These are phyloP conservation scores for Dittrichia graveolens DNA, from an alignment of 129 eudicot species.

Conservation along the genomic window DNA sequence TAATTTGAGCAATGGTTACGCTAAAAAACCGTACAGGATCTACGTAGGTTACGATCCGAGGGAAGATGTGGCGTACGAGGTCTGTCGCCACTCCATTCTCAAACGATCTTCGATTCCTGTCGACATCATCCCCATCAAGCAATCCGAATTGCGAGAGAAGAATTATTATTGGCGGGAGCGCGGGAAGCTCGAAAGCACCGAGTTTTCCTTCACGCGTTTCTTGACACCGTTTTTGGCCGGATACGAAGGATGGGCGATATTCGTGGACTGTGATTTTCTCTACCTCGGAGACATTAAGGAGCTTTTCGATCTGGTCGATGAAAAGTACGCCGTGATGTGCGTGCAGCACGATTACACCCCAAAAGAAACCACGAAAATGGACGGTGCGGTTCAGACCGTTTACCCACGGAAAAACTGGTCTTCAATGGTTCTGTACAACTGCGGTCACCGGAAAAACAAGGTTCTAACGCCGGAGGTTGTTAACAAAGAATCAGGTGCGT, in stretches of 20 bases:
- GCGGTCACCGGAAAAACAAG: constrained; percentile 78
- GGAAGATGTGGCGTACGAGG: constrained; percentile 84
- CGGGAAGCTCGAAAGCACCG: constrained; percentile 83
- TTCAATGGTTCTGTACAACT: constrained; percentile 93
- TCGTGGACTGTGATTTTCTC: constrained; percentile 91
- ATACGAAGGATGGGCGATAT: constrained; percentile 91
- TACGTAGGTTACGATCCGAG: constrained; percentile 84
- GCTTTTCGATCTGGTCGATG: constrained; percentile 66
- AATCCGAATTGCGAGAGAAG: constrained; percentile 58
- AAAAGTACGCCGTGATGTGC: constrained; percentile 84
- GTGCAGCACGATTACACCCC: constrained; percentile 96
- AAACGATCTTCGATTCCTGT: constrained; percentile 78
- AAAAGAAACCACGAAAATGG: constrained; percentile 94
- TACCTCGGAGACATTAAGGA: constrained; percentile 75
- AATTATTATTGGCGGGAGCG: constrained; percentile 83
- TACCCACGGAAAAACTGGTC: constrained; percentile 97
- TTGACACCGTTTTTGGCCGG: constrained; percentile 72
- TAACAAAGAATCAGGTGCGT: constrained; percentile 77
- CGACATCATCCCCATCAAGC: constrained; percentile 75
- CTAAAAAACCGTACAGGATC: constrained; percentile 45
- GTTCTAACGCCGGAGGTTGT: constrained; percentile 78
- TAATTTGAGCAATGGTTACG: not conserved
- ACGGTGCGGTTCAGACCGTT: constrained; percentile 90
- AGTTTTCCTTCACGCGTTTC: constrained; percentile 78
- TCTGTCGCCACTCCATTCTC: constrained; percentile 66